Evolutionary conservation across 306 rosid genomes (phyloP).

Genomic region (Albizia julibrissin): DNA sequence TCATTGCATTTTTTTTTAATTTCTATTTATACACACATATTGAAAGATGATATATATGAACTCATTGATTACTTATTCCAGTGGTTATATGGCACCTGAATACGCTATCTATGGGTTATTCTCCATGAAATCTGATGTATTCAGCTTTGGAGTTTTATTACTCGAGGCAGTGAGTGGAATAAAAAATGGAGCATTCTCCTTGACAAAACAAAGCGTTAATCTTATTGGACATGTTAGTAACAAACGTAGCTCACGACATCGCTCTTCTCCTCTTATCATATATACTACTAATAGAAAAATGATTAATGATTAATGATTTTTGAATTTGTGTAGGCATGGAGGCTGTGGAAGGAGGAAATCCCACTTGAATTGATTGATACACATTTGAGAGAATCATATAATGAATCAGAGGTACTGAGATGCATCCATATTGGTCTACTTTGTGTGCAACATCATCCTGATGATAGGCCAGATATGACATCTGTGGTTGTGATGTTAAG

Average conservation of each 20-base stretch:
- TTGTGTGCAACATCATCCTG: slow-evolving; percentile 48
- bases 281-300: neutral
- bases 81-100: neutral
- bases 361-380: slow-evolving; percentile 26
- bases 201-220: neutral
- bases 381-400: neutral
- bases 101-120: neutral
- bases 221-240: neutral
- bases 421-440: slow-evolving; percentile 53
- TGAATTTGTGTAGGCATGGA: slow-evolving; percentile 30
- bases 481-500: slow-evolving; percentile 47
- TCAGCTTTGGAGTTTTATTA: neutral
- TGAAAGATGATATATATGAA: neutral
- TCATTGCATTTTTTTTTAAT: neutral
- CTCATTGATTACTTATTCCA: neutral
- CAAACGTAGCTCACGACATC: neutral
- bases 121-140: neutral
- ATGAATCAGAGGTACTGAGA: slow-evolving; percentile 25
- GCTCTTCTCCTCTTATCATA: neutral
- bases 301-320: neutral
- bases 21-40: neutral
- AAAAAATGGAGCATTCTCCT: neutral
- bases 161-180: neutral
- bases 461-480: slow-evolving; percentile 51
- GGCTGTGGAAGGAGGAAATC: slow-evolving; percentile 32